These are phyloP conservation scores for Coemansia sp. DNA, from an alignment of 192 early-diverging fungal species.

Conservation along the genomic window DNA sequence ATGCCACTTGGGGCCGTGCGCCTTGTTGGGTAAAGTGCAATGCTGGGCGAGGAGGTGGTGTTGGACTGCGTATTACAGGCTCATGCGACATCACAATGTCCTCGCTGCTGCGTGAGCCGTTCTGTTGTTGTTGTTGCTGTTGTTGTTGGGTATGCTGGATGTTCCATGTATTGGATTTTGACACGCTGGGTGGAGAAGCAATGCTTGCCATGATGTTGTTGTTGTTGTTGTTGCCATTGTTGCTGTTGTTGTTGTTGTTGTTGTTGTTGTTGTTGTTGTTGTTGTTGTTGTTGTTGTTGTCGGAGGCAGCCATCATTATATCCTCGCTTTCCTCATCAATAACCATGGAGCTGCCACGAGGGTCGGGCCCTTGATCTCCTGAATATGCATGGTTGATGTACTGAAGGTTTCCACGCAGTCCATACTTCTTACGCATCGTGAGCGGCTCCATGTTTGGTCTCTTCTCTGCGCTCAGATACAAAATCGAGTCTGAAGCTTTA, in stretches of 20 bases:
- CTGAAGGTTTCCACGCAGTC: slow-evolving; percentile 48
- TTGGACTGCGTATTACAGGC: slow-evolving; percentile 1
- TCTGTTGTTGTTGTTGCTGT: background rate
- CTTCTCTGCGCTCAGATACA: slow-evolving; percentile 52
- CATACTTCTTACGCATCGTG: slow-evolving; percentile 55
- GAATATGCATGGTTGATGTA: slow-evolving; percentile 27
- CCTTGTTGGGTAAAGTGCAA: slow-evolving; percentile 5
- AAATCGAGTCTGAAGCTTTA: slow-evolving; percentile 52
- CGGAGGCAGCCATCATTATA: background rate
- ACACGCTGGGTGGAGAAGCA: slow-evolving; percentile 10
- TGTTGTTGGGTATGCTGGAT: background rate
- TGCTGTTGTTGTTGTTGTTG: background rate
- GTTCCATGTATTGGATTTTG: slow-evolving; percentile 34
- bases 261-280: background rate
- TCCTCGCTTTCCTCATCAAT: slow-evolving; percentile 7
- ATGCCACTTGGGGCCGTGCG: background rate
- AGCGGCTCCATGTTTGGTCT: slow-evolving; percentile 49
- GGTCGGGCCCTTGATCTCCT: slow-evolving; percentile 34
- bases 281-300: background rate
- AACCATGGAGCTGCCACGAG: slow-evolving; percentile 12
- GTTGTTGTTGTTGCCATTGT: background rate
- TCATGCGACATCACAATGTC: slow-evolving; percentile 25
- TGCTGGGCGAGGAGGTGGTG: slow-evolving; percentile 8
- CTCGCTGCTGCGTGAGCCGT: background rate
- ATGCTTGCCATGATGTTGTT: background rate